Conservation (phyloP, 352 stramenopile genomes). For the Phytophthora pistaciae region DNA sequence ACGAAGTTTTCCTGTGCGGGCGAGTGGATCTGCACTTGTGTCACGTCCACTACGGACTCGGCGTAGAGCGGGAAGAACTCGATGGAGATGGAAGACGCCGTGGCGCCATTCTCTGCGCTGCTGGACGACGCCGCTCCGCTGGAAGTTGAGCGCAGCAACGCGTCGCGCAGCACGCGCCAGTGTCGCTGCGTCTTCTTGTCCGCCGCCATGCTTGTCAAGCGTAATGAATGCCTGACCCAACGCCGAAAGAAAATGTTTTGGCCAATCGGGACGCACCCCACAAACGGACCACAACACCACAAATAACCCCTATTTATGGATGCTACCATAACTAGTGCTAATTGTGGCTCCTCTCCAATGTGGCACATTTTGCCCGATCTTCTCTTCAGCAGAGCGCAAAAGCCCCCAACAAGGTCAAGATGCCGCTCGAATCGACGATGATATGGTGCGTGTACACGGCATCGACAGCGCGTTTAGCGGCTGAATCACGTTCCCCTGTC, state of each 20-base stretch:
- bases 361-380: slow-evolving; percentile 22
- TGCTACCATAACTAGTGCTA: not conserved
- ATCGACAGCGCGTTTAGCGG: not conserved
- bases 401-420: slow-evolving; percentile 42
- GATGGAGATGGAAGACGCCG: slow-evolving; percentile 66
- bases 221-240: not conserved
- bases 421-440: slow-evolving; percentile 92
- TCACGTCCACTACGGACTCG: slow-evolving; percentile 13
- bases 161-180: slow-evolving; percentile 77
- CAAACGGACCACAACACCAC: no score
- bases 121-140: not conserved
- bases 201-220: slow-evolving; percentile 30
- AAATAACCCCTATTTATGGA: not conserved
- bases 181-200: slow-evolving; percentile 61
- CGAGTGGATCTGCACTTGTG: slow-evolving; percentile 11
- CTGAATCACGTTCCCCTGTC: slow-evolving; percentile 4
- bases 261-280: no score
- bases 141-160: slow-evolving; percentile 47
- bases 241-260: no score
- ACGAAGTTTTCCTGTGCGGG: slow-evolving; percentile 45
- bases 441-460: slow-evolving; percentile 67
- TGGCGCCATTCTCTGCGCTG: slow-evolving; percentile 14
- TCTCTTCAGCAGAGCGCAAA: slow-evolving; percentile 31
- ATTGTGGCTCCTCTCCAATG: not conserved
- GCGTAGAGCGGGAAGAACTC: slow-evolving; percentile 72